Conservation (phyloP, 495 filamentous ascomycete species). For the Entonaema liquescens region DNA sequence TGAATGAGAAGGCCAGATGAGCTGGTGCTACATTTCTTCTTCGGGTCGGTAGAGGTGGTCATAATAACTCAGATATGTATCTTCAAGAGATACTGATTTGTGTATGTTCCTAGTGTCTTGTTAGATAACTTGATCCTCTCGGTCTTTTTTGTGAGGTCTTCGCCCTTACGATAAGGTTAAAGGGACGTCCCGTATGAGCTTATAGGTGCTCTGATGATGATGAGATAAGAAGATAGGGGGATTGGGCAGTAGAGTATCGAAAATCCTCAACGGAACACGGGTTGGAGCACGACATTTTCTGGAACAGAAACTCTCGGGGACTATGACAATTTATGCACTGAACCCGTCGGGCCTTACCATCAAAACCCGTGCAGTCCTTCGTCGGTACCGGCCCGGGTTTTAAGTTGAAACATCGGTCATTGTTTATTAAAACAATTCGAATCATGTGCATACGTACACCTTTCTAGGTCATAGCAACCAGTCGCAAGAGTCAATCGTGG, state of each 20-base stretch:
- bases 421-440: background rate
- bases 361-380: background rate
- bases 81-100: background rate
- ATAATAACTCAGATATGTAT: background rate
- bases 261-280: background rate
- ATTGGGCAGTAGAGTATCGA: background rate
- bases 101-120: background rate
- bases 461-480: background rate
- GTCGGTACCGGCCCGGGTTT: background rate
- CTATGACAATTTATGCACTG: background rate
- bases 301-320: background rate
- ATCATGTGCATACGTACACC: background rate
- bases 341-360: background rate
- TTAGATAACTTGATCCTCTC: background rate
- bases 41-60: background rate
- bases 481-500: background rate
- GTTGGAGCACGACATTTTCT: background rate
- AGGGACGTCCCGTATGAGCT: background rate
- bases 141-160: background rate
- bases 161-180: background rate
- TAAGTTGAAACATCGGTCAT: background rate
- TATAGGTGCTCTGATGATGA: background rate
- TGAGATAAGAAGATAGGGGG: background rate
- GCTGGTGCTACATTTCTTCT: background rate
- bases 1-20: background rate